phyloP scores from a whole-genome alignment of 2,329 filamentous ascomycete genomes.

The Microdochium paspali region DNA sequence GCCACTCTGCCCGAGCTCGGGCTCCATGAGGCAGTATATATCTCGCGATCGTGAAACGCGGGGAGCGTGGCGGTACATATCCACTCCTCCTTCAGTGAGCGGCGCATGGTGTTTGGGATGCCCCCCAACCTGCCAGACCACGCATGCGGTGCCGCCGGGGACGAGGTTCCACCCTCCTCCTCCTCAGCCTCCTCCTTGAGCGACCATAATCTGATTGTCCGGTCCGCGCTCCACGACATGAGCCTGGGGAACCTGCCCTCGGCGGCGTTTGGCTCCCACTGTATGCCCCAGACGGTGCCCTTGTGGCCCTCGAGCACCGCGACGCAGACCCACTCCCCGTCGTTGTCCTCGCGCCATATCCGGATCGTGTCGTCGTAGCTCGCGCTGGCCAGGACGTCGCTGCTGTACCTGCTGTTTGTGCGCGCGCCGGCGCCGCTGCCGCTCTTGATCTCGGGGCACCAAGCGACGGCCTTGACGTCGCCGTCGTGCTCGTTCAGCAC shows the following conservation, averaged over 20 bases:
- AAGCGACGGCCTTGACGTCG: slow-evolving; percentile 89
- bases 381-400: slow-evolving; percentile 74
- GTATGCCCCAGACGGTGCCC: slow-evolving; percentile 84
- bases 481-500: slow-evolving; percentile 91
- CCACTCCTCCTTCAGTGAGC: slow-evolving; percentile 75
- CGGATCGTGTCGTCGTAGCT: slow-evolving; percentile 91
- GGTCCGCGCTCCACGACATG: slow-evolving; percentile 78
- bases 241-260: slow-evolving; percentile 48
- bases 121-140: slow-evolving; percentile 36
- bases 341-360: slow-evolving; percentile 81
- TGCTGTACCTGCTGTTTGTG: slow-evolving; percentile 27
- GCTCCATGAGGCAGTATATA: slow-evolving; percentile 86
- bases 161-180: slow-evolving; percentile 22
- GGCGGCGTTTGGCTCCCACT: slow-evolving; percentile 49
- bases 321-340: slow-evolving; percentile 87
- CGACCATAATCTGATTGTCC: slow-evolving; percentile 71
- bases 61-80: slow-evolving; percentile 68
- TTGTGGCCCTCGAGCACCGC: slow-evolving; percentile 69
- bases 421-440: slow-evolving; percentile 32
- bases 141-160: slow-evolving; percentile 18
- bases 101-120: slow-evolving; percentile 85
- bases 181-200: slow-evolving; percentile 45
- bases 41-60: slow-evolving; percentile 62
- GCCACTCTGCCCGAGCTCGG: slow-evolving; percentile 65
- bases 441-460: slow-evolving; percentile 65